phyloP scores from a whole-genome alignment of 495 filamentous ascomycete genomes.

The Tuber indicum region DNA sequence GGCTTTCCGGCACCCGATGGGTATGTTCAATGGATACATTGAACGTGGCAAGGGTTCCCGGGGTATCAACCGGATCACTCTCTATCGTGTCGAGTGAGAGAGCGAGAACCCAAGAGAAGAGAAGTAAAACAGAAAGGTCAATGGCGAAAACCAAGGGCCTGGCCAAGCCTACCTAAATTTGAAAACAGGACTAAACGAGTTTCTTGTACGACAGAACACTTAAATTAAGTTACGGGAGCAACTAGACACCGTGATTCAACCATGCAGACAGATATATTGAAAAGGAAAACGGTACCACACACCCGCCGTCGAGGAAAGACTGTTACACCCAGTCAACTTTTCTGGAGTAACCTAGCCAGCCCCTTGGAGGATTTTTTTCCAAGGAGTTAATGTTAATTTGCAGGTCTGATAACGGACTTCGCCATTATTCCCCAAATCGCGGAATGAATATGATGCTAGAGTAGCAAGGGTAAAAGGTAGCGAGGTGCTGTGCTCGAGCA shows the following conservation, averaged over 20 bases:
- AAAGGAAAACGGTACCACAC: slow-evolving; percentile 8
- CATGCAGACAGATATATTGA: slow-evolving; percentile 15
- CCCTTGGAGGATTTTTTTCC: neutral
- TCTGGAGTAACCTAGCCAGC: neutral
- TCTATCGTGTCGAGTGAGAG: neutral
- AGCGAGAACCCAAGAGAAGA: neutral
- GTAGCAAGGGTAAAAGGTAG: neutral
- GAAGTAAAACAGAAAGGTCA: neutral
- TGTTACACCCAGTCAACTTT: neutral
- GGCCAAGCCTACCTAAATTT: neutral
- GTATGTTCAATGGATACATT: neutral
- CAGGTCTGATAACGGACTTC: neutral
- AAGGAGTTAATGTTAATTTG: neutral
- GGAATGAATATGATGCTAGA: neutral
- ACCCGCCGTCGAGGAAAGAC: neutral
- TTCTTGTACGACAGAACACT: slow-evolving; percentile 11
- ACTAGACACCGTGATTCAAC: neutral
- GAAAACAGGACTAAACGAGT: slow-evolving; percentile 11
- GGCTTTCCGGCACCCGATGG: slow-evolving; percentile 10
- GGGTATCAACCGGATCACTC: slow-evolving; percentile 5
- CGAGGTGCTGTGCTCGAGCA: neutral
- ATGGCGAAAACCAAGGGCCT: neutral
- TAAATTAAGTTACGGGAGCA: slow-evolving; percentile 4
- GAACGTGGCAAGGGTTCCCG: neutral
- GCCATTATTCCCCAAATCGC: neutral